Evolutionary conservation across 2,329 filamentous ascomycete species (phyloP), one percentile per base, ranked within the genome.

Genomic region (Fusarium zealandicum): DNA sequence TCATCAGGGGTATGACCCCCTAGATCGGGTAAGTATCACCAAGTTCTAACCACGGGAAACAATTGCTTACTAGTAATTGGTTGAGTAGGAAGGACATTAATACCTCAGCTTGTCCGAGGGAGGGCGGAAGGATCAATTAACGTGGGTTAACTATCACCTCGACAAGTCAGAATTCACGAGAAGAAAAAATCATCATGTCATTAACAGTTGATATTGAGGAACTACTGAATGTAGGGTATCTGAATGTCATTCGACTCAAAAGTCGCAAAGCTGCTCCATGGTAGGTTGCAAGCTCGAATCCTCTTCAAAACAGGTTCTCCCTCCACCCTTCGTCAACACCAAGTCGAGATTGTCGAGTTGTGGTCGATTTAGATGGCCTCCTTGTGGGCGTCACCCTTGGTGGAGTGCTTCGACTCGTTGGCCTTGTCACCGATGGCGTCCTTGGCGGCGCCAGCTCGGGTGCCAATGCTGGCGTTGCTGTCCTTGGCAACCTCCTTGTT

Each of bases 401-500:
- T 69, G 16, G 70, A 64, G 66, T 79, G 76, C 58, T 69, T 71
- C 16, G 40, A 18, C 74, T 79, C 79, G 48, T 74, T 43, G 16
- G 73, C 40, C 78, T 81, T 81, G 75, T 81, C 78, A 30, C 73
- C 67, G 1, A 76, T 28, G 35, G 79, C 79, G 32, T 81, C 78
- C 74, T 80, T 80, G 63, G 78, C 75, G n/a, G 79, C 79, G 8
- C 73, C 73, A 57, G 75, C 73, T 57, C 86, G 85, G 70, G 81
- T 85, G 69, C 75, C 70, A 52, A 85, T 6, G 64, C 65, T 61
- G 57, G 78, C 79, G 70, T 86, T 75, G 72, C 65, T 72, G 71
- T 85, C 83, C 81, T 89, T 88, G 73, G 86, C 86, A 63, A 85
- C 80, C 63, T 81, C 71, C 83, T 89, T 88, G 83, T 89, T 89